A percentile compares a stretch with the other conserved stretches of the same genome.
Evolutionary conservation across 805 yeast genomes (phyloP).

Genomic region (Cephaloascus albidus): DNA sequence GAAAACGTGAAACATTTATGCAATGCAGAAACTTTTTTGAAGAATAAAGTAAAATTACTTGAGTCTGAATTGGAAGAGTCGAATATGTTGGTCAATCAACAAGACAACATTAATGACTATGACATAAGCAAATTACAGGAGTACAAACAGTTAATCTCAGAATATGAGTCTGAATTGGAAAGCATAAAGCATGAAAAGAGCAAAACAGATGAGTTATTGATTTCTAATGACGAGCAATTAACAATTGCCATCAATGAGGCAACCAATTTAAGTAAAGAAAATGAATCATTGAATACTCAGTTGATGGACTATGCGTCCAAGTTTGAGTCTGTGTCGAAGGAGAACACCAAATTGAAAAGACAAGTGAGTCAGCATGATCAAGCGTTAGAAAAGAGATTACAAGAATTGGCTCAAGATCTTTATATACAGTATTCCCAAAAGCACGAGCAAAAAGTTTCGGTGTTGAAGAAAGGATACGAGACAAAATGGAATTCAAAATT

Average conservation of each 20-base stretch:
- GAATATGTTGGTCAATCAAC: neutral
- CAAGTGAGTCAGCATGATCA: slow-evolving; percentile 28
- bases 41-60: no score
- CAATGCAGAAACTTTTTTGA: neutral
- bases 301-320: neutral
- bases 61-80: neutral
- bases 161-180: neutral
- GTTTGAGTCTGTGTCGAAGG: neutral
- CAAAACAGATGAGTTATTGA: neutral
- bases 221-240: slow-evolving; percentile 15
- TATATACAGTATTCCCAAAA: slow-evolving; percentile 69
- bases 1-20: neutral
- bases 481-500: slow-evolving; percentile 38
- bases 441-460: slow-evolving; percentile 63
- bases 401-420: slow-evolving; percentile 58
- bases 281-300: slow-evolving; percentile 2
- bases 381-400: slow-evolving; percentile 44
- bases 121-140: neutral
- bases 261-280: slow-evolving; percentile 13
- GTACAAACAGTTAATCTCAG: neutral
- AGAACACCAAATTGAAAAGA: slow-evolving; percentile 7
- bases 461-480: slow-evolving; percentile 48
- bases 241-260: slow-evolving; percentile 20
- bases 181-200: neutral
- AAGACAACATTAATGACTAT: neutral